A percentile compares a stretch with the other conserved stretches of the same genome.
phyloP scores from a whole-genome alignment of 2,329 filamentous ascomycete species.

The Sporothrix dimorphospora region DNA sequence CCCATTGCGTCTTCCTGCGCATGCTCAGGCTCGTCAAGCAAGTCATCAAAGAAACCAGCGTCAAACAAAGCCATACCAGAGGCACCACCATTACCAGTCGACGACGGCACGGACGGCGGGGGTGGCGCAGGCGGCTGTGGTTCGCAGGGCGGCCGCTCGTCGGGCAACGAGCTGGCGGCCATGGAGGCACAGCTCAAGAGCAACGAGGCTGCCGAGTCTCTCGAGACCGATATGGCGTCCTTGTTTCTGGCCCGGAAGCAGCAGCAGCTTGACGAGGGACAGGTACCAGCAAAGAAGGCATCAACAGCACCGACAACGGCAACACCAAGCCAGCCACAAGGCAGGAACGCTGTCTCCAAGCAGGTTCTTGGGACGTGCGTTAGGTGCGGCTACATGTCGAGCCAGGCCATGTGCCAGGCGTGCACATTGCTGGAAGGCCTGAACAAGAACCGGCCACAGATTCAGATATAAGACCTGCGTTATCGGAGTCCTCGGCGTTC shows the following conservation, averaged over 20 bases:
- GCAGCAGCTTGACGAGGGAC: slow-evolving; percentile 32
- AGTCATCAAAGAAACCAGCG: neutral
- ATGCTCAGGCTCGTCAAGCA: slow-evolving; percentile 11
- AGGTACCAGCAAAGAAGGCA: slow-evolving; percentile 37
- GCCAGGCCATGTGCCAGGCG: slow-evolving; percentile 90
- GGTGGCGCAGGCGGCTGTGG: slow-evolving; percentile 68
- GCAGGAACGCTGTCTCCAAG: slow-evolving; percentile 48
- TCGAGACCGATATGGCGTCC: slow-evolving; percentile 69
- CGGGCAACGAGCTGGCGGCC: slow-evolving; percentile 76
- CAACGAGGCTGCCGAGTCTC: slow-evolving; percentile 61
- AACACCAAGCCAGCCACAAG: slow-evolving; percentile 18
- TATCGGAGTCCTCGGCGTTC: neutral
- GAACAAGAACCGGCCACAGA: slow-evolving; percentile 74
- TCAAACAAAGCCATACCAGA: neutral
- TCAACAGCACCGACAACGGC: slow-evolving; percentile 30
- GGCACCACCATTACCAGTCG: neutral
- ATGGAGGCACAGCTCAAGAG: slow-evolving; percentile 75
- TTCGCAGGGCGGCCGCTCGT: slow-evolving; percentile 65
- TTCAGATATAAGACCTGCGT: slow-evolving; percentile 52
- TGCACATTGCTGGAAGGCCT: slow-evolving; percentile 86
- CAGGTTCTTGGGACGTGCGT: slow-evolving; percentile 82
- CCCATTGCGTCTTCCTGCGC: slow-evolving; percentile 31
- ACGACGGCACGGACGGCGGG: slow-evolving; percentile 6
- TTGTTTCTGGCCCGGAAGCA: slow-evolving; percentile 44
- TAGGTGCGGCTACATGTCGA: slow-evolving; percentile 93